phyloP scores from a whole-genome alignment of 768 basidiomycete species.

The Pisolithus orientalis region DNA sequence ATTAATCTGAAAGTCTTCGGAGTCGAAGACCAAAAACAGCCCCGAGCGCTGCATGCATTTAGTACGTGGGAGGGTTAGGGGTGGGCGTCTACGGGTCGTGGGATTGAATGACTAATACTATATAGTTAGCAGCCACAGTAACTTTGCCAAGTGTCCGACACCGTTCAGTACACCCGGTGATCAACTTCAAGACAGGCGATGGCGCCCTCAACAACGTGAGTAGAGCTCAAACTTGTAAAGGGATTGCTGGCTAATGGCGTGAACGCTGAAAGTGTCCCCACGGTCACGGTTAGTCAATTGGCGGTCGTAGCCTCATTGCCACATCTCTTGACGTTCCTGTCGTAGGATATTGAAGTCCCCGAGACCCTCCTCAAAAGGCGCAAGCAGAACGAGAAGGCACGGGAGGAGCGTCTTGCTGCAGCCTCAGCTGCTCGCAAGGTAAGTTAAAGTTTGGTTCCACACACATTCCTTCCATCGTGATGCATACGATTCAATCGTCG shows the following conservation, averaged over 20 bases:
- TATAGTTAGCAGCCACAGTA: conserved; percentile 37
- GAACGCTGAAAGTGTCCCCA: conserved; percentile 34
- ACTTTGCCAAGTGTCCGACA: conserved; percentile 12
- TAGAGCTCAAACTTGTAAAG: conserved; percentile 11
- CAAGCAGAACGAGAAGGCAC: conserved; percentile 94
- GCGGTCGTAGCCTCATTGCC: background rate
- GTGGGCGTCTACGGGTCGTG: conserved; percentile 5
- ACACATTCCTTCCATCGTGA: conserved; percentile 44
- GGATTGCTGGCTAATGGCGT: background rate
- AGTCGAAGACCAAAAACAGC: too few relatives aligned
- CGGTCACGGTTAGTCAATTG: conserved; percentile 35
- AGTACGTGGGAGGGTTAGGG: too few relatives aligned
- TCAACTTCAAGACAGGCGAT: conserved; percentile 37
- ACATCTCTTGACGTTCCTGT: conserved; percentile 9
- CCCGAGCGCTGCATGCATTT: too few relatives aligned
- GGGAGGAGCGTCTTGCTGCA: conserved; percentile 86
- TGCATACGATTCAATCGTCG: conserved; percentile 74
- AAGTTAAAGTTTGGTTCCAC: conserved; percentile 23
- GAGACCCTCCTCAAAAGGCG: conserved; percentile 99
- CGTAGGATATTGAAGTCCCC: conserved; percentile 89
- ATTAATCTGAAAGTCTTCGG: too few relatives aligned
- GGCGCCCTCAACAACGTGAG: conserved; percentile 50
- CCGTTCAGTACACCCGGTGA: conserved; percentile 15
- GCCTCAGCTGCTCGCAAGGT: conserved; percentile 88
- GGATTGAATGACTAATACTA: conserved; percentile 26